Evolutionary conservation across 768 basidiomycete species (phyloP).

Genomic region (Mycena floridula): DNA sequence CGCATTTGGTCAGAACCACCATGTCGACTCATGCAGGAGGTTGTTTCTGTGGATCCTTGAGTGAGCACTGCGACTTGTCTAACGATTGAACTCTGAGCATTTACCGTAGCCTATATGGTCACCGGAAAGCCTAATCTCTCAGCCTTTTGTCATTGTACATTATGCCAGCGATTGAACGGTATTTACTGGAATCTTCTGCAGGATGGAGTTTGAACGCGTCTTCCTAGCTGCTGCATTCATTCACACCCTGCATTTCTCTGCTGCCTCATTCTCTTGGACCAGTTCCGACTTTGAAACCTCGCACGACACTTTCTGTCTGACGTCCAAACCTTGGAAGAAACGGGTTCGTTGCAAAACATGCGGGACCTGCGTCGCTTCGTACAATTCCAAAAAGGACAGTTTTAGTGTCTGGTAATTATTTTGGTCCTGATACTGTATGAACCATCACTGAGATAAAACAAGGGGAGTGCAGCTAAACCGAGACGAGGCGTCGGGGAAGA

Average conservation of each 20-base stretch:
- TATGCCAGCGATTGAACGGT: conserved; percentile 52
- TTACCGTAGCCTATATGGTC: conserved; percentile 43
- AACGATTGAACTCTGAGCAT: too few relatives aligned
- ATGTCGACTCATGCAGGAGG: conserved; percentile 41
- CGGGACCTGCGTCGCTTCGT: conserved; percentile 46
- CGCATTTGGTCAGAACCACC: too few relatives aligned
- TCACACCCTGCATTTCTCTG: conserved; percentile 52
- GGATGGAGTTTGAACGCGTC: too few relatives aligned
- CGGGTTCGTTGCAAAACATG: conserved; percentile 61
- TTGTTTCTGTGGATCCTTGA: conserved; percentile 65
- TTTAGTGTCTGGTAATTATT: conserved; percentile 62
- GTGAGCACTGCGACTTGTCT: too few relatives aligned
- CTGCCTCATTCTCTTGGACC: conserved; percentile 49
- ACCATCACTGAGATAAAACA: too few relatives aligned
- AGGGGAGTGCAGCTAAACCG: conserved; percentile 52
- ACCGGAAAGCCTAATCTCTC: conserved; percentile 43
- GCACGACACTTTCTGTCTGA: conserved; percentile 43
- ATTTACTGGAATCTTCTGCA: too few relatives aligned
- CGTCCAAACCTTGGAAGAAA: conserved; percentile 50
- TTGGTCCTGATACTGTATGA: too few relatives aligned
- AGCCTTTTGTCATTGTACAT: conserved; percentile 66
- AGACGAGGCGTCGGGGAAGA: conserved; percentile 40
- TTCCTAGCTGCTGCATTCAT: conserved; percentile 61
- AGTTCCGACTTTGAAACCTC: conserved; percentile 27
- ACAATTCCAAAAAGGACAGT: conserved; percentile 39